Conservation (phyloP, 2,329 filamentous ascomycete species). For the Epichloe hybrida region DNA sequence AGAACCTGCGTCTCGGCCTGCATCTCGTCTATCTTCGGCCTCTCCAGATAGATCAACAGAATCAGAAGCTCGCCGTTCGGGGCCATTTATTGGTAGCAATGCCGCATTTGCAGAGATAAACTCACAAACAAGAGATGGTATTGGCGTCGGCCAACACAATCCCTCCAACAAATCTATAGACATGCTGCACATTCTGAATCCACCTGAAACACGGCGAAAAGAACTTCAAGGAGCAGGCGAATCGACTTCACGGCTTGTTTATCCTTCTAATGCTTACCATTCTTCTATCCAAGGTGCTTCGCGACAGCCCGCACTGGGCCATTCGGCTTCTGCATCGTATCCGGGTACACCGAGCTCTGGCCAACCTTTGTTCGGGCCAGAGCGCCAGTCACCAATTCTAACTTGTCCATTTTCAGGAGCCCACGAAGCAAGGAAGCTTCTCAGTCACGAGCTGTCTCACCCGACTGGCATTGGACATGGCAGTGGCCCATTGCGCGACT, state of each 20-base stretch:
- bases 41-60: slow-evolving; percentile 26
- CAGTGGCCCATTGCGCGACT: slow-evolving; percentile 9
- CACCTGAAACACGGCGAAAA: slow-evolving; percentile 16
- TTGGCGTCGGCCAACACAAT: slow-evolving; percentile 13
- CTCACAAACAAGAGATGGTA: slow-evolving; percentile 11
- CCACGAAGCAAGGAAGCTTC: slow-evolving; percentile 16
- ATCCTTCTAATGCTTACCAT: slow-evolving; percentile 4
- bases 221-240: slow-evolving; percentile 8
- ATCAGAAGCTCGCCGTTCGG: slow-evolving; percentile 12
- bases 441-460: slow-evolving; percentile 20
- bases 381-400: slow-evolving; percentile 18
- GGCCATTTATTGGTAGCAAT: slow-evolving; percentile 9
- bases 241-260: slow-evolving; percentile 1
- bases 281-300: slow-evolving; percentile 10
- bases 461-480: slow-evolving; percentile 16
- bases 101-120: slow-evolving; percentile 12
- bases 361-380: slow-evolving; percentile 13
- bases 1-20: slow-evolving; percentile 41
- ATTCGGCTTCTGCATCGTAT: slow-evolving; percentile 20
- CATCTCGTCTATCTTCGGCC: slow-evolving; percentile 35
- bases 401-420: slow-evolving; percentile 19
- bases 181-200: slow-evolving; percentile 26
- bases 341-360: slow-evolving; percentile 16
- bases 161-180: slow-evolving; percentile 16
- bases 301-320: slow-evolving; percentile 14